Evolutionary conservation across 345 rosid species (phyloP), one percentile per base, ranked within the genome.

Genomic region (Salix brachista): DNA sequence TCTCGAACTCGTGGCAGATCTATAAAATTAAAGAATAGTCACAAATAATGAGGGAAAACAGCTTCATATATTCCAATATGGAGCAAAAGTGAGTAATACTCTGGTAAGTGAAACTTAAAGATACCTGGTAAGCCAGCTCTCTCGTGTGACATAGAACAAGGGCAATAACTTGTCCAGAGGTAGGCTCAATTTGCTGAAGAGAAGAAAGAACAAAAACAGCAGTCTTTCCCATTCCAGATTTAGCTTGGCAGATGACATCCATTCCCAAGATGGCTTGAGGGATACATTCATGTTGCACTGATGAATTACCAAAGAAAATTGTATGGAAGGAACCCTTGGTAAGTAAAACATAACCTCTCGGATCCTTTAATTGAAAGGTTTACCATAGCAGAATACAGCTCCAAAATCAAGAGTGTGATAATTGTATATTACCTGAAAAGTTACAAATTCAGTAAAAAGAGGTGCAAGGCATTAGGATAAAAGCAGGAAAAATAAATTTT

Each of bases 231-330:
- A 96, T 96, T 52, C 99, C 99, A 69, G 98, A 96, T 81, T 96
- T 96, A 16, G 99, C 99, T 94, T 96, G 99, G 81, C 98, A 96
- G 76, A 96, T 91, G 82, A 96, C 98, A 76, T 96, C 97, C 98
- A 94, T 94, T 17, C 98, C 99, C 85, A 96, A 71, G 50, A 94
- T 94, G 70, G 99, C 99, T 94, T 96, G 99, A 48, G 98, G 99
- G 73, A 96, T 96, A 80, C 98, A 96, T 75, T 96, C 97, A 21
- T 96, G 99, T 96, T 96, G 99, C 83, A 96, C 98, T 92, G 90
- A 80, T 85, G 93, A 86, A 89, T 90, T 88, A 87, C 77, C 86
- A 91, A 93, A 96, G 81, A 90, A 94, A 94, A 91, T 85, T 77
- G 97, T 65, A 90, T 44, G 81, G 81, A 84, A 90, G 90, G 88